These are phyloP conservation scores for Perilla frutescens DNA, from an alignment of 257 asterid genomes.

Conservation along the genomic window DNA sequence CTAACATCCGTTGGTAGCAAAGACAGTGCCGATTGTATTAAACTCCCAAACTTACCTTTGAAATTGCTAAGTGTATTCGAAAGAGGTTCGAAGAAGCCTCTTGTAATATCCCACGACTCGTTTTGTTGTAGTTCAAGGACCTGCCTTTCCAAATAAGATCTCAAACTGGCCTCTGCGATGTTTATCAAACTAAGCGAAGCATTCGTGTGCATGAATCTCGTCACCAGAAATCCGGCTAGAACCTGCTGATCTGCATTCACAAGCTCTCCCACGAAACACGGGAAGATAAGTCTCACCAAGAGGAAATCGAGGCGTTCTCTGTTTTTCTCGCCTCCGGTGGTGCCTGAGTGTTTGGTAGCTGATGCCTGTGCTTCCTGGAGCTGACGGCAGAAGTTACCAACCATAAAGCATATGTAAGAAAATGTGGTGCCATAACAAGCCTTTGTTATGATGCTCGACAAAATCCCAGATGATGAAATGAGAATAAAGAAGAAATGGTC, in stretches of 20 bases:
- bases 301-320: slow-evolving; percentile 34
- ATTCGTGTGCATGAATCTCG: slow-evolving; percentile 69
- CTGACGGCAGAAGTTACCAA: slow-evolving; percentile 70
- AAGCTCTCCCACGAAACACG: slow-evolving; percentile 78
- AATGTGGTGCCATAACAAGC: slow-evolving; percentile 64
- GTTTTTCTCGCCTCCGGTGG: slow-evolving; percentile 32
- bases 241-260: slow-evolving; percentile 81
- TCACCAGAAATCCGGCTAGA: slow-evolving; percentile 81
- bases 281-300: slow-evolving; percentile 66
- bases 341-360: slow-evolving; percentile 19
- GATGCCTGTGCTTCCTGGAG: slow-evolving; percentile 60
- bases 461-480: slow-evolving; percentile 70
- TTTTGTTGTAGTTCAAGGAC: slow-evolving; percentile 37
- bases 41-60: slow-evolving; percentile 49
- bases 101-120: slow-evolving; percentile 40
- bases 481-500: slow-evolving; percentile 65
- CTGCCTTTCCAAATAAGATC: slow-evolving; percentile 62
- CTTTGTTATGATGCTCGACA: slow-evolving; percentile 53
- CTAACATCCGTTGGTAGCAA: slow-evolving; percentile 51
- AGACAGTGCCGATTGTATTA: slow-evolving; percentile 63
- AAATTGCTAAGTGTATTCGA: slow-evolving; percentile 49
- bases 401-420: slow-evolving; percentile 78
- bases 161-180: slow-evolving; percentile 70
- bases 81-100: slow-evolving; percentile 46
- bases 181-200: slow-evolving; percentile 71